A percentile compares a stretch with the other conserved stretches of the same genome.
Conservation (phyloP, 345 rosid genomes). For the Gossypium raimondii region DNA sequence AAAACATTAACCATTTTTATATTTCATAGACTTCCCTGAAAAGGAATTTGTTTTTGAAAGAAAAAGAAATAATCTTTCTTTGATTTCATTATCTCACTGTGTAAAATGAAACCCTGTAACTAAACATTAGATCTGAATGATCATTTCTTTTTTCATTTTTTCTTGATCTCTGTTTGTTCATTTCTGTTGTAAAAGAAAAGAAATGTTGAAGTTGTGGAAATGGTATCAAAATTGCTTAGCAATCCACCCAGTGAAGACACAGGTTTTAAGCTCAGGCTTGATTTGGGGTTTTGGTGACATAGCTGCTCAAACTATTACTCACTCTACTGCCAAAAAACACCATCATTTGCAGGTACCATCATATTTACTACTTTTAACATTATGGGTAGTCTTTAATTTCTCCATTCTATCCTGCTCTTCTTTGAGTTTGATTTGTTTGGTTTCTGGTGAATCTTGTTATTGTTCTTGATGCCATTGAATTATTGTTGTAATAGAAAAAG, state of each 20-base stretch:
- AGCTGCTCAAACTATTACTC: conserved; percentile 37
- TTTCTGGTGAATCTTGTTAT: background rate
- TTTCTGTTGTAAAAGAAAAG: background rate
- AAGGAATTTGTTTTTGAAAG: background rate
- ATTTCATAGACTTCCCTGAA: background rate
- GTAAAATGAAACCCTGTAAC: background rate
- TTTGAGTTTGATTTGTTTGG: background rate
- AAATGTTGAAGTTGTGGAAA: conserved; percentile 37
- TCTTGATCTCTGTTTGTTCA: background rate
- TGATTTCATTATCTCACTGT: background rate
- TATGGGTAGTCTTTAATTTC: background rate
- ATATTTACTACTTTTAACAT: background rate
- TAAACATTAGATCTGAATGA: background rate
- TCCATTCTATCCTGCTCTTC: background rate
- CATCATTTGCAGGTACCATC: conserved; percentile 21
- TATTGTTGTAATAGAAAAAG: background rate
- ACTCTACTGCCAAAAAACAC: conserved; percentile 19
- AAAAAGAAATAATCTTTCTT: conserved; percentile 1
- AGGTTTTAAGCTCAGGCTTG: conserved; percentile 39
- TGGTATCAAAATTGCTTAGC: conserved; percentile 39
- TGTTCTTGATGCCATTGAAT: background rate
- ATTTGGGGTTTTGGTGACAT: conserved; percentile 46
- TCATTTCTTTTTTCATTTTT: too few species aligned
- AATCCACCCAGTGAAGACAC: conserved; percentile 39
- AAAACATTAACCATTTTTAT: background rate